Base-by-base conservation (phyloP, 2,329 filamentous ascomycete species). In the Trichoderma polysporum region DNA sequence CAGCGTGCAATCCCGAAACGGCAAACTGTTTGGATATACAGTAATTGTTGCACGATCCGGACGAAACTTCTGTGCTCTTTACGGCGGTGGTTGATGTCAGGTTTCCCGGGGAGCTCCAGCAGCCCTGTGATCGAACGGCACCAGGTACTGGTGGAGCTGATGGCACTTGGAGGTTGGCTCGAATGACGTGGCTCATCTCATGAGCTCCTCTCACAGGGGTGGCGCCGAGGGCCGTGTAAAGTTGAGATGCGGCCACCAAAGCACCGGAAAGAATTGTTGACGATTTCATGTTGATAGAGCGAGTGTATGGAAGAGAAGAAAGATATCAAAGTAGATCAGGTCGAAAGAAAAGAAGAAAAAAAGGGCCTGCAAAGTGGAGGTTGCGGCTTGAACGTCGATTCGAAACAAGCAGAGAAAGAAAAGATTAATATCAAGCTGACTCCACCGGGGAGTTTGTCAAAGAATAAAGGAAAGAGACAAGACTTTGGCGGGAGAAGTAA, bases 1-100 rank as follows among this genome's bases (percentile, higher is more conserved):
- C 86, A 19, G 84, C 83, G 8, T 84, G 86, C 52, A 91, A 79
- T 35, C 84, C 92, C 73, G 89, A 86, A 8, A 93, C 83, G 71
- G 35, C 77, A 80, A 39, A 81, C 73, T 0, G 78, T 73, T 2
- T 78, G 9, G 17, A 4, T 29, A 19, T 74, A 73, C 85, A 87
- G 1, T 72, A 59, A 0, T 70, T 33, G 15, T 70, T 71, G 71
- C 86, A 88, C 13, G 70, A 68, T 63, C 83, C 84, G 13, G 79
- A 79, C 5, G 77, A 76, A 25, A 80, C 71, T 2, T 56, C 59
- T 1, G 67, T 35, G 12, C 74, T 67, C 0, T 67, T 64, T 2
- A 74, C 70, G 4, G 12, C 37, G 22, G 70, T 31, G 7, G 35
- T 68, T 7, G 69, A 60, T 0, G 76, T 76, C 72, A 81, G 76